These are phyloP conservation scores for Kazachstania viticola DNA, from an alignment of 805 yeast genomes.

Conservation along the genomic window DNA sequence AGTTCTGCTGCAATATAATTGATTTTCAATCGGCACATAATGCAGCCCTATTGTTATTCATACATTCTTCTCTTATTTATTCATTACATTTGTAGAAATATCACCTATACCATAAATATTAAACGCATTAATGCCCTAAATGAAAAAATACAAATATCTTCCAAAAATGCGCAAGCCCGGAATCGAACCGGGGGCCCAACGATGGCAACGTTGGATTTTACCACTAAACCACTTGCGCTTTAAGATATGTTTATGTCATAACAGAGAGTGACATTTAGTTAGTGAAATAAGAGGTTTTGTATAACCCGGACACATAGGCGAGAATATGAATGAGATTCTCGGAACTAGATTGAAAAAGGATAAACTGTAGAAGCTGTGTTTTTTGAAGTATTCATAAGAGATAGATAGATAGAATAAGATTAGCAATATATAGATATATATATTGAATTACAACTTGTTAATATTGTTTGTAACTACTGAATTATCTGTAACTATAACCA, in stretches of 20 bases:
- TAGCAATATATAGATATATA: too few species aligned
- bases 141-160: not conserved
- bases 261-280: too few species aligned
- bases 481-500: too few species aligned
- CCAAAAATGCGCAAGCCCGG: conserved; percentile 3
- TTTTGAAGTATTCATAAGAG: too few species aligned
- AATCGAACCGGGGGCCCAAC: conserved; percentile 1
- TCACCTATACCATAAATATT: not conserved
- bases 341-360: too few species aligned
- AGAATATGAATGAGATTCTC: too few species aligned
- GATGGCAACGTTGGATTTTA: not conserved
- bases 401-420: too few species aligned
- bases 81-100: not conserved
- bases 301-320: too few species aligned
- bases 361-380: too few species aligned
- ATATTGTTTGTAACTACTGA: too few species aligned
- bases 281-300: too few species aligned
- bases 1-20: conserved; percentile 16
- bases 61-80: conserved; percentile 4
- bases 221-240: not conserved
- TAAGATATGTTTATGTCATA: not conserved
- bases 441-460: too few species aligned
- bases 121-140: not conserved
- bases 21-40: conserved; percentile 2
- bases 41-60: conserved; percentile 21